Base-by-base conservation (phyloP, 2,329 filamentous ascomycete genomes). In the Lithohypha guttulata region DNA sequence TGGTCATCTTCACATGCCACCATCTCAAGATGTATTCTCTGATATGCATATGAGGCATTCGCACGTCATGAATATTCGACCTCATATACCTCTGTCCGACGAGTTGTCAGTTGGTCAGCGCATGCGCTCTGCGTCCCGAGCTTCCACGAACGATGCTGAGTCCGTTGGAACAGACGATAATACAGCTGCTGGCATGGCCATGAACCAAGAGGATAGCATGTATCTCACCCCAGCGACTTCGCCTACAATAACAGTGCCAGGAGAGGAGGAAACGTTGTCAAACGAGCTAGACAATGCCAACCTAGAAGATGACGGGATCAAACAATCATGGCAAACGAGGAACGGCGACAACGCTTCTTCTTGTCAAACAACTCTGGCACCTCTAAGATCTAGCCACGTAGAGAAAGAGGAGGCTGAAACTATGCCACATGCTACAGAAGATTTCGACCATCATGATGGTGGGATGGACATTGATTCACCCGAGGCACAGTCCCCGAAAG, bases 151-250 rank as follows among this genome's bases (percentile, higher is more conserved):
- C 42, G 18, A 46, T 40, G 44, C 14, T 29, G 22, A 39, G 10
- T 9, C 10, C 4, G 14, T 22, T 11, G 20, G 7, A 20, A 25
- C 15, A 31, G 39, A 37, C 29, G 40, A 49, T 32, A 51, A 51
- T 32, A 51, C 51, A 18, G 49, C 49, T 21, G 41, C 45, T 14
- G 48, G 43, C 20, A 53, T 53, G 51, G 45, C 46, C 10, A n/a
- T 41, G 28, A 42, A 35, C 22, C 51, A 53, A 41, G 51, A 51
- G 37, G 44, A 47, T 10, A 49, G 42, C 32, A 27, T 51, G 41
- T 51, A 52, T 34, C 37, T 35, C 13, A 29, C 42, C 6, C 31
- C 39, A 7, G 41, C 29, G 9, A 9, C 28, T 9, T 33, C 29
- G 19, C 37, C 37, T 7, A 27, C 14, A 22, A 26, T 15, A 19